Evolutionary conservation across 2,329 filamentous ascomycete species (phyloP), one percentile per base, ranked within the genome.

Genomic region (Lecanicillium sp.): DNA sequence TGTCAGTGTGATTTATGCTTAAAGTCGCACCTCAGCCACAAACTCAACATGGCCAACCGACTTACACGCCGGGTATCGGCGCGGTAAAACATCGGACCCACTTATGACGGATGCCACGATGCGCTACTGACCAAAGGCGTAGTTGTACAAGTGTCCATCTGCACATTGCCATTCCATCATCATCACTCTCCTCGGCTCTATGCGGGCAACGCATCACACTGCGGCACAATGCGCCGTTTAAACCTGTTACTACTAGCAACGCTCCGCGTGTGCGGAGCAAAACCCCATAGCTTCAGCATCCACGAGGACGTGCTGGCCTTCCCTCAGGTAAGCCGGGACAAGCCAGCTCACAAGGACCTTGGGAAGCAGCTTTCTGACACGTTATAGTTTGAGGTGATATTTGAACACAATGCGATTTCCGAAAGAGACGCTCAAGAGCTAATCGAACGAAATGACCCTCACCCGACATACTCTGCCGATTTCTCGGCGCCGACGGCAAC

Each of bases 291-390:
- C 39, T 95, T 95, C 66, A 94, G 82, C 63, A 84, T 94, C 41
- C 80, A 92, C 53, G 86, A 94, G 55, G 89, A 95, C 57, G 61
- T 95, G 37, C 72, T 94, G 41, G 87, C 87, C 14, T 87, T 83
- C 61, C 89, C 89, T 9, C 86, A 92, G 73, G 85, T 90, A 68
- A 46, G 68, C 53, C n/a, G 30, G 18, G 38, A 37, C 38, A 31
- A 15, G 12, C 29, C 33, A 36, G 12, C 35, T 19, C 29, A 4
- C 12, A 22, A 3, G 17, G 25, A 14, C 28, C 11, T 29, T 33
- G 14, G 13, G 11, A 9, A 14, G 11, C 19, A 29, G 4, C 16
- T 37, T 16, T 36, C 33, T 39, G 34, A 41, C 40, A n/a, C 29
- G 29, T 14, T 14, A 8, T 56, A 95, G 82, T 95, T 85, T 55